Evolutionary conservation across 352 stramenopile genomes (phyloP).

Genomic region (Globisporangium viniferum): DNA sequence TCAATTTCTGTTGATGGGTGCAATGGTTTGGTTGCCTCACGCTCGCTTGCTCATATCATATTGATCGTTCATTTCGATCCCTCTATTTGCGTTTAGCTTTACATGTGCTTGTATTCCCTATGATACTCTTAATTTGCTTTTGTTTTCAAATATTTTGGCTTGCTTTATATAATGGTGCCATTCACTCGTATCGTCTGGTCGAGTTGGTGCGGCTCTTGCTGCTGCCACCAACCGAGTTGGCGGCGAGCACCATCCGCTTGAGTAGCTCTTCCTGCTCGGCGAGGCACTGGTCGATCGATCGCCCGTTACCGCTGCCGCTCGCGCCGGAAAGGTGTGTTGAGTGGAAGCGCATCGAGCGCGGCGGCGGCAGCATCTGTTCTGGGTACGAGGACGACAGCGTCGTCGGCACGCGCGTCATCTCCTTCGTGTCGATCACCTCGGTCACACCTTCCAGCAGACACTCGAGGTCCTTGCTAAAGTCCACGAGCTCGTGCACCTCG

Average conservation of each 20-base stretch:
- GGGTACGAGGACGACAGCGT: neutral
- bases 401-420: constrained; percentile 28
- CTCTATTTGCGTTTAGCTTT: neutral
- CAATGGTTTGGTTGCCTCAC: neutral
- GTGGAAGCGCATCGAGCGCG: constrained; percentile 1
- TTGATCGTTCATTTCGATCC: neutral
- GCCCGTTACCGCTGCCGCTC: neutral
- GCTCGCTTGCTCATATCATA: neutral
- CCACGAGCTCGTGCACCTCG: constrained; percentile 21
- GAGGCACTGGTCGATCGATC: constrained; percentile 24
- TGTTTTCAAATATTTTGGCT: neutral
- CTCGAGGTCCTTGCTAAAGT: constrained; percentile 25
- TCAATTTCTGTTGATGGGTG: neutral
- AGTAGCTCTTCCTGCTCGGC: constrained; percentile 31
- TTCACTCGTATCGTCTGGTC: neutral
- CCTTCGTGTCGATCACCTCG: constrained; percentile 50
- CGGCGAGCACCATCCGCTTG: constrained; percentile 21
- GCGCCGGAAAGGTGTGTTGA: neutral
- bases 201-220: constrained; percentile 9
- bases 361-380: neutral
- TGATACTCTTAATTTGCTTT: constrained; percentile 3
- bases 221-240: neutral
- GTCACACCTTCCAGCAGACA: constrained; percentile 24
- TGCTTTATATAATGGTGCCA: neutral
- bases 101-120: neutral